Evolutionary conservation across 129 eudicot genomes (phyloP), one percentile per base, ranked within the genome.

Genomic region (Flaveria trinervia): DNA sequence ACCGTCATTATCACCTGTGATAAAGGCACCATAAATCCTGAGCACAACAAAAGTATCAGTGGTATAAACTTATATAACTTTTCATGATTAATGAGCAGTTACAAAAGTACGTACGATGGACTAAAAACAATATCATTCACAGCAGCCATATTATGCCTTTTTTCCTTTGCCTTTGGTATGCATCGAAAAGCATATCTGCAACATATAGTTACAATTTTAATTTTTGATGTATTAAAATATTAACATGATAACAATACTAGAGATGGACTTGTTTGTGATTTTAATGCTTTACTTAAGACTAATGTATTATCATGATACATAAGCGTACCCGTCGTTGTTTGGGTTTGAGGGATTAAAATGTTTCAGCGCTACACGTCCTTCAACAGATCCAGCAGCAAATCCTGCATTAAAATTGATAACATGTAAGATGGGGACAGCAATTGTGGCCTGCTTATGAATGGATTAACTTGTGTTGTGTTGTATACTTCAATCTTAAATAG

Each of bases 51-150:
- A 26, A 50, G 23, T 71, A 75, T 74, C 15, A 66, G 68, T 52
- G 28, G 22, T 61, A 26, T 71, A 75, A 55, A 77, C 54, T 82
- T 76, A 22, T 57, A 20, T 11, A 25, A 55, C 41, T 44, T 33
- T 30, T 49, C 22, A 74, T 51, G 30, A 41, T 64, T 80, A 72
- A 56, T 61, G 45, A 15, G 39, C 50, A 68, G 45, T 45, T 44
- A 71, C 54, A 66, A 56, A 33, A 79, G 70, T n/a, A 82, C 97
- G 41, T 95, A 95, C 99, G 76, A 83, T 78, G 99, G 97, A 56
- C 82, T 89, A 81, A 95, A 89, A 71, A 84, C 88, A 69, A 95
- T 88, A 84, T 95, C 97, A 64, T 95, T 95, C 83, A 95, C 99
- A n/a, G 96, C 74, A 14, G 88, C 89, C 55, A 84, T 80, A 79